Conservation (phyloP, 148 eudicot genomes). For the Polygonum aviculare region DNA sequence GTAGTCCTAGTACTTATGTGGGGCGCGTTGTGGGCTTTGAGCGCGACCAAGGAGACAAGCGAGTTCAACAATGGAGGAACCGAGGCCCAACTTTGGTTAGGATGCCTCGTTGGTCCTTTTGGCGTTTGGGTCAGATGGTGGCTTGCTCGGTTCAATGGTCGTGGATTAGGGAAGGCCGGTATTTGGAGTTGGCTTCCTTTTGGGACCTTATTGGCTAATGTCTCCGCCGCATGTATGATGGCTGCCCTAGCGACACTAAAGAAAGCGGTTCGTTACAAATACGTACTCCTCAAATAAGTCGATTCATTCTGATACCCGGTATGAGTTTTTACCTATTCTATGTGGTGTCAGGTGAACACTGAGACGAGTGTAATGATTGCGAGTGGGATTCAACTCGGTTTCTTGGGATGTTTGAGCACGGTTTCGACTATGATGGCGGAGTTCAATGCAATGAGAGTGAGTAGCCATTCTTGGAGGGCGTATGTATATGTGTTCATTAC, state of each 20-base stretch:
- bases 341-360: constrained; percentile 35
- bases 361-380: constrained; percentile 42
- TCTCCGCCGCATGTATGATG: constrained; percentile 76
- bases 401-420: constrained; percentile 79
- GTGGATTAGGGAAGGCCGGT: constrained; percentile 58
- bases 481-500: constrained; percentile 62
- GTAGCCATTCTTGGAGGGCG: constrained; percentile 61
- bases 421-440: constrained; percentile 90
- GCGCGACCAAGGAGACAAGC: constrained; percentile 35
- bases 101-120: constrained; percentile 70
- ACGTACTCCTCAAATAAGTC: background rate
- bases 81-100: constrained; percentile 67
- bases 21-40: constrained; percentile 39
- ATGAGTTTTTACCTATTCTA: background rate
- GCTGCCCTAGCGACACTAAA: constrained; percentile 71
- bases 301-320: background rate
- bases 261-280: constrained; percentile 38
- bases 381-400: constrained; percentile 59
- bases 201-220: constrained; percentile 81
- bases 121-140: constrained; percentile 94
- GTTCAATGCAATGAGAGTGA: constrained; percentile 57
- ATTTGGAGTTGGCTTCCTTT: constrained; percentile 70
- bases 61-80: constrained; percentile 46
- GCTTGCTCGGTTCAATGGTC: constrained; percentile 80
- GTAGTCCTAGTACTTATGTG: constrained; percentile 29